These are phyloP conservation scores for Achlya hypogyna DNA, from an alignment of 352 stramenopile genomes.

Conservation along the genomic window DNA sequence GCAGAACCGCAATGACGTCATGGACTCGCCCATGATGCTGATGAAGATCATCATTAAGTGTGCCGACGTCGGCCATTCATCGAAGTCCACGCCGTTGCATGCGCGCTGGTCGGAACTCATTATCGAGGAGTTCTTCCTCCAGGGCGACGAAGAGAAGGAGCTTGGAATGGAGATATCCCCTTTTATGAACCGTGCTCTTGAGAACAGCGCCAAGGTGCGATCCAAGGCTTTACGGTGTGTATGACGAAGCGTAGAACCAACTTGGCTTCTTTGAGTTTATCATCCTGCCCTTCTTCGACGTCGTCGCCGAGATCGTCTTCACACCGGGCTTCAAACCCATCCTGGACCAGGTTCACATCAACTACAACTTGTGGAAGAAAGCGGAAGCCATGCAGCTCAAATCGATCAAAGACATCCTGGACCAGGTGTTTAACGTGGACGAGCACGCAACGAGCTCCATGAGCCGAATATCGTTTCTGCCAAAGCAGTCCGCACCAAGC, in stretches of 20 bases:
- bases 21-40: conserved; percentile 71
- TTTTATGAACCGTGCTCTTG: conserved; percentile 87
- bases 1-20: conserved; percentile 57
- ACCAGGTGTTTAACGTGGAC: conserved; percentile 49
- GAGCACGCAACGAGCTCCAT: conserved; percentile 9
- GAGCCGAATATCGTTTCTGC: conserved; percentile 7
- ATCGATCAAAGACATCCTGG: conserved; percentile 75
- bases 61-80: conserved; percentile 89
- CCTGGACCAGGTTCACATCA: conserved; percentile 67
- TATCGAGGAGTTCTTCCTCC: conserved; percentile 92
- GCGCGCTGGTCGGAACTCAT: conserved; percentile 87
- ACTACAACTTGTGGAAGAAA: conserved; percentile 78
- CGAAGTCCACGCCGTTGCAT: conserved; percentile 72
- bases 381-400: conserved; percentile 73
- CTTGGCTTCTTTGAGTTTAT: conserved; percentile 84
- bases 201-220: conserved; percentile 59
- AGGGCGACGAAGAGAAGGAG: conserved; percentile 89
- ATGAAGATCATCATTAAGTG: conserved; percentile 86
- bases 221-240: neutral
- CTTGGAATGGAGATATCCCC: conserved; percentile 83
- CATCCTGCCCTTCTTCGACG: conserved; percentile 71
- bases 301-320: conserved; percentile 68
- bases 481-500: neutral
- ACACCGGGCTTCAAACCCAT: conserved; percentile 68
- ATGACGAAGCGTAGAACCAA: conserved; percentile 35